Evolutionary conservation across 2,329 filamentous ascomycete genomes (phyloP).

Genomic region (Cladobotryum protrusum): DNA sequence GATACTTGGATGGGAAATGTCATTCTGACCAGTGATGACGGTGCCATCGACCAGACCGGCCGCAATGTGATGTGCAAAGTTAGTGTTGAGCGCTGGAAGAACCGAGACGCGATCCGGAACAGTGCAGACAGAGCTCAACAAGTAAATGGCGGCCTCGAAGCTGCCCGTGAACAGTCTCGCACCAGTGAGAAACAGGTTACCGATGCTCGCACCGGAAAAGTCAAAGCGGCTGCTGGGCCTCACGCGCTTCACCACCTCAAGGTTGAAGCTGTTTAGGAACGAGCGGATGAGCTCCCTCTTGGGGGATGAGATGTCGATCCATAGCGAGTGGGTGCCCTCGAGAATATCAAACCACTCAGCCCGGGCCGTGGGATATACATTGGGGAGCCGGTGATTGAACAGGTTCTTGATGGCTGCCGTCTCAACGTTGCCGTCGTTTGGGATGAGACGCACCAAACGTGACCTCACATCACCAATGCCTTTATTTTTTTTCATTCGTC

Average conservation of each 20-base stretch:
- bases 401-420: conserved; percentile 70
- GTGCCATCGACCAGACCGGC: conserved; percentile 71
- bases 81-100: conserved; percentile 86
- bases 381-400: conserved; percentile 79
- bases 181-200: conserved; percentile 76
- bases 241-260: conserved; percentile 72
- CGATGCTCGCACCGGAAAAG: conserved; percentile 68
- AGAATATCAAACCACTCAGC: conserved; percentile 85
- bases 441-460: conserved; percentile 84
- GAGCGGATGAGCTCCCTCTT: conserved; percentile 74
- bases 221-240: conserved; percentile 69
- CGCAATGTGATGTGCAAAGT: conserved; percentile 92
- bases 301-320: conserved; percentile 62
- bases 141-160: conserved; percentile 87
- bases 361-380: conserved; percentile 52
- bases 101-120: conserved; percentile 72
- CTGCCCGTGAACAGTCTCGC: conserved; percentile 86
- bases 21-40: conserved; percentile 83
- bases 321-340: conserved; percentile 72
- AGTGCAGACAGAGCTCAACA: conserved; percentile 80
- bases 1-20: conserved; percentile 76
- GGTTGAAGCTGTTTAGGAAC: conserved; percentile 68
- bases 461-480: conserved; percentile 43
- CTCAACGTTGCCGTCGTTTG: conserved; percentile 55
- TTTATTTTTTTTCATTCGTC: too few relatives aligned